Evolutionary conservation across 164 flowering plant species (phyloP).

Genomic region (Hamamelis virginiana): DNA sequence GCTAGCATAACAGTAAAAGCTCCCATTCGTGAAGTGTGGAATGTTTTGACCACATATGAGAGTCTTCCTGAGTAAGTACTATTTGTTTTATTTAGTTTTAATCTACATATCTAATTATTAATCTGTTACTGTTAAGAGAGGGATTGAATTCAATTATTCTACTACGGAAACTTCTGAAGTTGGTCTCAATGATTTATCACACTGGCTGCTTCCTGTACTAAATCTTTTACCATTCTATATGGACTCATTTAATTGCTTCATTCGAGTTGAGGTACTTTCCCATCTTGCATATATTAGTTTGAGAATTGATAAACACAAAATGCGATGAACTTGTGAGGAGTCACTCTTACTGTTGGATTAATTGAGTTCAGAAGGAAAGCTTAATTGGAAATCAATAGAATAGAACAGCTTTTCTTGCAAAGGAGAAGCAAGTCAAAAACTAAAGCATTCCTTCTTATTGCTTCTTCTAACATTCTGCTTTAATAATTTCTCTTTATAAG

Average conservation of each 20-base stretch:
- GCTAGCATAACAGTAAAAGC: conserved; percentile 97
- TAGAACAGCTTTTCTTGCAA: too few relatives aligned
- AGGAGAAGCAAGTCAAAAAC: too few relatives aligned
- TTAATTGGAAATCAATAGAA: too few relatives aligned
- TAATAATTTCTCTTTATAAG: too few relatives aligned
- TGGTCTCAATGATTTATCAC: not conserved
- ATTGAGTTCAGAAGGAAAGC: not conserved
- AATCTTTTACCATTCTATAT: not conserved
- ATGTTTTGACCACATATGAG: conserved; percentile 86
- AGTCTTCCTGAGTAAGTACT: conserved; percentile 84
- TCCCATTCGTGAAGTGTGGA: conserved; percentile 93
- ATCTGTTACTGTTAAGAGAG: too few relatives aligned
- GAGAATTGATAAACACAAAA: not conserved
- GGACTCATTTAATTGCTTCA: conserved; percentile 4
- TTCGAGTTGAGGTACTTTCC: not conserved
- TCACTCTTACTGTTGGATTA: not conserved
- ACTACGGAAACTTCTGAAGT: not conserved
- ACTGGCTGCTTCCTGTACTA: not conserved
- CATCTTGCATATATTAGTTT: not conserved
- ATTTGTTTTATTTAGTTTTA: not conserved
- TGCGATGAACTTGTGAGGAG: not conserved
- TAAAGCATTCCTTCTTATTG: too few relatives aligned
- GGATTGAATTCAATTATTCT: not conserved
- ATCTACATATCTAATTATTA: too few relatives aligned
- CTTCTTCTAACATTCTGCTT: too few relatives aligned